A percentile compares a stretch with the other conserved stretches of the same genome.
phyloP scores from a whole-genome alignment of 2,329 filamentous ascomycete genomes.

The Sporothrix sp. region DNA sequence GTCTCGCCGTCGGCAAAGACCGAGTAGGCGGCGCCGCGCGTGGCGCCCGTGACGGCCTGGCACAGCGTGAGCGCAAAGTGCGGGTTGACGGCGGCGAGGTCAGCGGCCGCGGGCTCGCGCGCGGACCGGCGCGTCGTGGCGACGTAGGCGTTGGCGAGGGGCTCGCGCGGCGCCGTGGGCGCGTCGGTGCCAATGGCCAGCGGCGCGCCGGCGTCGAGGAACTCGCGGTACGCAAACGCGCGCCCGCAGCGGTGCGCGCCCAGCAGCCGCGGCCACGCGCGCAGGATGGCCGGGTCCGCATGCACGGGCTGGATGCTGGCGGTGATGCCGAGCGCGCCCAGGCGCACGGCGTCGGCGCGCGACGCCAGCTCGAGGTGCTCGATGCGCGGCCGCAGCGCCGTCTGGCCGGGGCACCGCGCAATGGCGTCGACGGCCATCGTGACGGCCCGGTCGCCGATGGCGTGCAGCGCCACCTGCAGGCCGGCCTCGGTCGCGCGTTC shows the following conservation, averaged over 20 bases:
- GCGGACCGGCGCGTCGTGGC: constrained; percentile 49
- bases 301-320: constrained; percentile 51
- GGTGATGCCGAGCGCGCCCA: constrained; percentile 50
- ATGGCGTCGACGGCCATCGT: constrained; percentile 48
- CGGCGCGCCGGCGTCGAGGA: constrained; percentile 42
- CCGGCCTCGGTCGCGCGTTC: constrained; percentile 41
- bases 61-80: constrained; percentile 43
- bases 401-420: constrained; percentile 22
- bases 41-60: constrained; percentile 44
- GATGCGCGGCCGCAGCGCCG: constrained; percentile 46
- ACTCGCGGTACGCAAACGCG: constrained; percentile 55
- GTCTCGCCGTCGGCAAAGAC: constrained; percentile 47
- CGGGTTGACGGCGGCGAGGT: constrained; percentile 35
- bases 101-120: constrained; percentile 33
- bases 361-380: constrained; percentile 55
- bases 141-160: constrained; percentile 48
- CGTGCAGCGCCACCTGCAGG: constrained; percentile 54
- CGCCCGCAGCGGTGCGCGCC: constrained; percentile 43
- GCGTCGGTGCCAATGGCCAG: constrained; percentile 51
- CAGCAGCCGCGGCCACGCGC: constrained; percentile 50
- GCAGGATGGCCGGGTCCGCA: constrained; percentile 50
- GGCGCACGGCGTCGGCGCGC: constrained; percentile 42
- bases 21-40: constrained; percentile 46
- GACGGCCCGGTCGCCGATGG: constrained; percentile 53
- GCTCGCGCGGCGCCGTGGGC: constrained; percentile 46